phyloP scores from a whole-genome alignment of 2,329 filamentous ascomycete genomes.

The Paecilomyces fulvus region DNA sequence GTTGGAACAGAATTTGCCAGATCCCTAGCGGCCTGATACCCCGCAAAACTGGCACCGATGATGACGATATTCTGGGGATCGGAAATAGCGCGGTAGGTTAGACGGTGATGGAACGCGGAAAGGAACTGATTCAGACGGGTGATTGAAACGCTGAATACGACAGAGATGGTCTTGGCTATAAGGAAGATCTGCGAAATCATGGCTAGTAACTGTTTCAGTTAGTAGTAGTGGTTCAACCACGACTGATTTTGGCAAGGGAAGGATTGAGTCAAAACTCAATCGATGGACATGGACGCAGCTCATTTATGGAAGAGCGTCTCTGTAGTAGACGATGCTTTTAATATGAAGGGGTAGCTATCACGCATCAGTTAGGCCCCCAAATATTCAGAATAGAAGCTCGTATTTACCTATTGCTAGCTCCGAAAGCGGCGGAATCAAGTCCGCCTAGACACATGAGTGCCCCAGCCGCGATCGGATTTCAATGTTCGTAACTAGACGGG shows the following conservation, averaged over 20 bases:
- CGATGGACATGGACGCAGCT: neutral
- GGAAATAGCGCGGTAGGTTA: neutral
- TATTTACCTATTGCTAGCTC: neutral
- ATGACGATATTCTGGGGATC: constrained; percentile 42
- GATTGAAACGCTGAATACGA: neutral
- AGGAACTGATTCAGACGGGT: neutral
- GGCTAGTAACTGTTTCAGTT: neutral
- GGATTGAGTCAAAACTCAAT: neutral
- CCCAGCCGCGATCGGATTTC: neutral
- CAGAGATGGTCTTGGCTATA: neutral
- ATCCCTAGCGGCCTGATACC: constrained; percentile 41
- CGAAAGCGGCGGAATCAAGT: neutral
- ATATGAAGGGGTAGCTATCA: neutral
- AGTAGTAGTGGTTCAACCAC: neutral
- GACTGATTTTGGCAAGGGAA: neutral
- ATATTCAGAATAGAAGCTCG: neutral
- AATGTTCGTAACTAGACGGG: neutral
- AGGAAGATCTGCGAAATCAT: neutral
- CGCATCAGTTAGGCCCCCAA: neutral
- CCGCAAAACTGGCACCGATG: constrained; percentile 52
- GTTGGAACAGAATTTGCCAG: constrained; percentile 44
- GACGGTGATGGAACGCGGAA: neutral
- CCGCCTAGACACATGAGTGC: neutral
- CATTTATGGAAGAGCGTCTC: neutral
- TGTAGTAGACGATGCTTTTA: neutral